Evolutionary conservation across 1,139 yeast species (phyloP), one percentile per base, ranked within the genome.

Genomic region (Zhuliangozyma blackwelliae): DNA sequence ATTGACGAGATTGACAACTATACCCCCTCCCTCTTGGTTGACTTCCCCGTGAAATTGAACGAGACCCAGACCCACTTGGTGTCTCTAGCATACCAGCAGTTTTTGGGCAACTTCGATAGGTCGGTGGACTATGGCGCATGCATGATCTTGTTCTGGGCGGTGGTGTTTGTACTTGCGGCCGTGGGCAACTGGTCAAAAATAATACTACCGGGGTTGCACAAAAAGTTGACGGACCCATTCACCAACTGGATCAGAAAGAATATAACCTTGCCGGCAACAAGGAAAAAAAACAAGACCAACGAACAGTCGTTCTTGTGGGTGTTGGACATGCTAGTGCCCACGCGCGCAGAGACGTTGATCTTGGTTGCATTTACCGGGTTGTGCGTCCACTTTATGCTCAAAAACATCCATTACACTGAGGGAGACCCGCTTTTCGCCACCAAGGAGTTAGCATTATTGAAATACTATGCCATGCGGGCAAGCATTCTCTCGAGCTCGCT

Each of bases 261-360:
- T 21, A 40, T 65, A 7, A 47, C 55, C 2, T 43, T 61, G 5
- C 68, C 70, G 5, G 66, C 70, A 9, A 49, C 63, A 3, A 36
- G 38, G 10, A 57, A 58, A 1, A 48, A 36, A 30, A 40, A 46
- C 5, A 62, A 61, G 37, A 59, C 69, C 19, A 43, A 46, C 21
- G 67, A 60, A 36, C 45, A 48, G 29, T 49, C 49, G 10, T 45
- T 58, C 16, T 50, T 61, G 25, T 53, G 59, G 5, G 40, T 59
- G 22, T 51, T 68, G 21, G 61, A 68, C 54, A 42, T 57, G 63
- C 31, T 72, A 28, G 55, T 81, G 10, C 95, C 95, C 0, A 76
- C 89, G 0, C 68, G 94, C 40, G 60, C 75, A 43, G 94, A 83
- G 55, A 53, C 79, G 0, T 43, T 77, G 7, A 60, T 77, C 31